A percentile compares a stretch with the other conserved stretches of the same genome.
phyloP scores from a whole-genome alignment of 2,329 filamentous ascomycete species.

The Stagonosporopsis cucurbitacearum region DNA sequence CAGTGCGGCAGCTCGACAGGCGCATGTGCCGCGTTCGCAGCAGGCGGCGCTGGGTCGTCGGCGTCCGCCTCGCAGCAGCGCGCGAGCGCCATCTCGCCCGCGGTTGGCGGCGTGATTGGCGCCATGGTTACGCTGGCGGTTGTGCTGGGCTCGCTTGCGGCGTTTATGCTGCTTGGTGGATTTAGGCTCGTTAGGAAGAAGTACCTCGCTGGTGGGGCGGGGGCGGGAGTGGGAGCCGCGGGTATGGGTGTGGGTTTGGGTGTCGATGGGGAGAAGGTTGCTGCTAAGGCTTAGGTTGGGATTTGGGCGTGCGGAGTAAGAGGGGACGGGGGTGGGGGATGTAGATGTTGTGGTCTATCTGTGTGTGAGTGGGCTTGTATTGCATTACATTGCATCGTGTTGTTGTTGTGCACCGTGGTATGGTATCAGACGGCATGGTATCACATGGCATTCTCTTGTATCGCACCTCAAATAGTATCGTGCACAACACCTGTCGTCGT shows the following conservation, averaged over 20 bases:
- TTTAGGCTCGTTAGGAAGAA: slow-evolving; percentile 66
- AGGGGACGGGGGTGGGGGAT: too few relatives aligned
- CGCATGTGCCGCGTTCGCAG: slow-evolving; percentile 62
- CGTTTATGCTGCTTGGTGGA: slow-evolving; percentile 62
- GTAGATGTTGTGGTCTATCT: too few relatives aligned
- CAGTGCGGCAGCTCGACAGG: slow-evolving; percentile 76
- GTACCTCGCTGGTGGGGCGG: slow-evolving; percentile 34
- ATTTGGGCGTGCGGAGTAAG: too few relatives aligned
- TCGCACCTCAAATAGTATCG: too few relatives aligned
- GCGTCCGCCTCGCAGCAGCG: slow-evolving; percentile 16
- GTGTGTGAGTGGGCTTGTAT: not conserved
- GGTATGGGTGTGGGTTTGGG: too few relatives aligned
- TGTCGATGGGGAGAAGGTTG: slow-evolving; percentile 7
- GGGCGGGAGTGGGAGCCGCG: not conserved
- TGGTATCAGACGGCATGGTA: too few relatives aligned
- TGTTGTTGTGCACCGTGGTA: too few relatives aligned
- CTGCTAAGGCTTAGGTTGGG: slow-evolving; percentile 21
- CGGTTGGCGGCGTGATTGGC: slow-evolving; percentile 82
- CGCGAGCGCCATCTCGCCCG: slow-evolving; percentile 63
- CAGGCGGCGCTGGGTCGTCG: slow-evolving; percentile 30
- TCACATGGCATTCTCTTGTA: too few relatives aligned
- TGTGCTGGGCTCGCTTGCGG: slow-evolving; percentile 61
- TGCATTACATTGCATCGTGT: too few relatives aligned
- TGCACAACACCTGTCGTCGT: too few relatives aligned
- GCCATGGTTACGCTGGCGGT: slow-evolving; percentile 72